Conservation (phyloP, 306 rosid genomes). For the Leucaena leucocephala region DNA sequence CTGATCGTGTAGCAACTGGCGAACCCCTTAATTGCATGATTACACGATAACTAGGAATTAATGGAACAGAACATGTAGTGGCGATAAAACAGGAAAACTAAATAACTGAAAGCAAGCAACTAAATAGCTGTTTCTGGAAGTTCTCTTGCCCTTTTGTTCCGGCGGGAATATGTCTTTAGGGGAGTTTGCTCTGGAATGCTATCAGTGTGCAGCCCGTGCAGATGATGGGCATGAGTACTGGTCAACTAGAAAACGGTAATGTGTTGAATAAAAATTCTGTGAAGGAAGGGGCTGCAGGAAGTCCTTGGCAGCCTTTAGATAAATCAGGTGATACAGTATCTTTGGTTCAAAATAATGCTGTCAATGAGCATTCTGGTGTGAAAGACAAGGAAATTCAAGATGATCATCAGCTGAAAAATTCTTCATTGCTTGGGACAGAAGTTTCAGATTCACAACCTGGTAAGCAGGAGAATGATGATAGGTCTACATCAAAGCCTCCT, state of each 20-base stretch:
- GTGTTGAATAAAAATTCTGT: conserved; percentile 46
- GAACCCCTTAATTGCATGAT: too few relatives aligned
- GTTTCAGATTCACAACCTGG: conserved; percentile 47
- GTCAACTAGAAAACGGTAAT: conserved; percentile 54
- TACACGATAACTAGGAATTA: too few relatives aligned
- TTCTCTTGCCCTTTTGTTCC: too few relatives aligned
- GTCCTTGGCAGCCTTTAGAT: conserved; percentile 42
- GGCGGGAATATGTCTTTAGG: too few relatives aligned
- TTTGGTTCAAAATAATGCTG: conserved; percentile 44
- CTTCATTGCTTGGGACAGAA: conserved; percentile 40
- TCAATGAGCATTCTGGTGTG: conserved; percentile 39
- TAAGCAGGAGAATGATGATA: conserved; percentile 49
- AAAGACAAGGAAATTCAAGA: conserved; percentile 53
- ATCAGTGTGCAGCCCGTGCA: conserved; percentile 36
- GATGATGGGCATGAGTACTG: conserved; percentile 35
- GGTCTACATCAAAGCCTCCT: conserved; percentile 39
- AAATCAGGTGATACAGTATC: conserved; percentile 39
- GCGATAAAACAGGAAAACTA: too few relatives aligned
- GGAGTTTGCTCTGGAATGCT: too few relatives aligned
- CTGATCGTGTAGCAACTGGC: too few relatives aligned
- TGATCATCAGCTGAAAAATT: conserved; percentile 44
- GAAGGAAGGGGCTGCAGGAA: conserved; percentile 50
- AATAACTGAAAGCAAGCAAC: too few relatives aligned
- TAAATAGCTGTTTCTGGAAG: too few relatives aligned
- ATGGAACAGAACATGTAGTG: too few relatives aligned